Evolutionary conservation across 2,329 filamentous ascomycete genomes (phyloP).

Genomic region (Pseudocercospora musae): DNA sequence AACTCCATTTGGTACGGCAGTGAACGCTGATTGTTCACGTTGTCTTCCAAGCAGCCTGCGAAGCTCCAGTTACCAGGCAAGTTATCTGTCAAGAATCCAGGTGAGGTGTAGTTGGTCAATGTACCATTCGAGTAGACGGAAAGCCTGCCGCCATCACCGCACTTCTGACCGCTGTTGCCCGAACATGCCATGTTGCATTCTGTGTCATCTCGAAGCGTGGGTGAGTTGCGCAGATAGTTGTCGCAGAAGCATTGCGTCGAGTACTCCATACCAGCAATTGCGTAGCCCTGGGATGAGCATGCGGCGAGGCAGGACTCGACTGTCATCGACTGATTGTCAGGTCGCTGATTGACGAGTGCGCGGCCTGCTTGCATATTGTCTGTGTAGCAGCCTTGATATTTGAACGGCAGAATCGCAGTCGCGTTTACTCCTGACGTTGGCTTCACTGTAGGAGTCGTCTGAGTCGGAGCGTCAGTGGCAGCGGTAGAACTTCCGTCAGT

Average conservation of each 20-base stretch:
- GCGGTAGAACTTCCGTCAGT: background rate
- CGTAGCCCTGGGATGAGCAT: constrained; percentile 32
- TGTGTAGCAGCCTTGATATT: constrained; percentile 28
- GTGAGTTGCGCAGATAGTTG: constrained; percentile 27
- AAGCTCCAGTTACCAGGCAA: constrained; percentile 26
- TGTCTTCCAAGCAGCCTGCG: constrained; percentile 32
- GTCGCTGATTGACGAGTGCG: constrained; percentile 14
- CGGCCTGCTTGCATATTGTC: constrained; percentile 25
- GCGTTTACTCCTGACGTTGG: constrained; percentile 27
- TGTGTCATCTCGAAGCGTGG: constrained; percentile 20
- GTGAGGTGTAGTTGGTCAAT: constrained; percentile 18
- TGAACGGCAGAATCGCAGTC: constrained; percentile 22
- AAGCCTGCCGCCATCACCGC: constrained; percentile 30
- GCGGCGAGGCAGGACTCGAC: constrained; percentile 29
- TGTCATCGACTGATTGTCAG: constrained; percentile 20
- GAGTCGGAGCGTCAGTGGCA: constrained; percentile 20
- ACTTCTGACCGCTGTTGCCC: constrained; percentile 30
- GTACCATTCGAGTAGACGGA: constrained; percentile 31
- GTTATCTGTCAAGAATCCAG: constrained; percentile 16
- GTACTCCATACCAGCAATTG: constrained; percentile 35
- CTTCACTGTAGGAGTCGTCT: constrained; percentile 17
- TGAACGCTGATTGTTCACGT: constrained; percentile 21
- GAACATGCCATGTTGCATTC: constrained; percentile 33
- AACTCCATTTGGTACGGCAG: constrained; percentile 24
- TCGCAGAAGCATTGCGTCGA: constrained; percentile 36